Evolutionary conservation across 2,329 filamentous ascomycete species (phyloP), one percentile per base, ranked within the genome.

Genomic region (Bipolaris bicolor): DNA sequence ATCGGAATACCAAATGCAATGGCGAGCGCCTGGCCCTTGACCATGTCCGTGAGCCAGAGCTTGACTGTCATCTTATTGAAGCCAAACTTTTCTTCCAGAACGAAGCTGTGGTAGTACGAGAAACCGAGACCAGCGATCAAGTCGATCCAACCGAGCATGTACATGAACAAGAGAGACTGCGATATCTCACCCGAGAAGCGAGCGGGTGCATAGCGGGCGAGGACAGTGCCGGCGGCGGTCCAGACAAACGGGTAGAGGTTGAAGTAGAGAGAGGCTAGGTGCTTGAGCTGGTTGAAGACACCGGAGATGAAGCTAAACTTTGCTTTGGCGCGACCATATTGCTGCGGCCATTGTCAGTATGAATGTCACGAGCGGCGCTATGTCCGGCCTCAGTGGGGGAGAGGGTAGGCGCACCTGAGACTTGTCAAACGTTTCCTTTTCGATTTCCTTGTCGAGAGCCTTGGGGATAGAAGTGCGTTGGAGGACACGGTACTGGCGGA

Each of bases 41-140:
- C 77, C 81, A 97, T 88, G 76, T 99, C 95, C 69, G 86, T 90
- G 51, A 97, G 75, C 83, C 94, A 99, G 29, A 98, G 83, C 77
- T 88, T 88, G 53, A 92, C 81, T 0, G 95, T 98, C 83, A 97
- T 92, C 82, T 99, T 99, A 80, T 99, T 99, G 86, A 99, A 99
- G 48, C 95, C 95, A 70, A 96, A 99, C 75, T 92, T 90, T 80
- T 97, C 93, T 79, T 99, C 95, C 54, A 99, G 83, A 46, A 98
- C 91, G 73, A 99, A 99, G 11, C 92, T 95, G 80, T 93, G 88
- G 82, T 98, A 99, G 77, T 97, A 88, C 53, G 88, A 90, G 58
- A 88, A 85, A 3, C 95, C 95, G 51, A 98, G 81, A 55, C 88
- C 90, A 62, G 97, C 80, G 53, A 90, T 65, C 71, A 94, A 91